Base-by-base conservation (phyloP, 805 yeast genomes). In the Maudiozyma saulgeensis region DNA sequence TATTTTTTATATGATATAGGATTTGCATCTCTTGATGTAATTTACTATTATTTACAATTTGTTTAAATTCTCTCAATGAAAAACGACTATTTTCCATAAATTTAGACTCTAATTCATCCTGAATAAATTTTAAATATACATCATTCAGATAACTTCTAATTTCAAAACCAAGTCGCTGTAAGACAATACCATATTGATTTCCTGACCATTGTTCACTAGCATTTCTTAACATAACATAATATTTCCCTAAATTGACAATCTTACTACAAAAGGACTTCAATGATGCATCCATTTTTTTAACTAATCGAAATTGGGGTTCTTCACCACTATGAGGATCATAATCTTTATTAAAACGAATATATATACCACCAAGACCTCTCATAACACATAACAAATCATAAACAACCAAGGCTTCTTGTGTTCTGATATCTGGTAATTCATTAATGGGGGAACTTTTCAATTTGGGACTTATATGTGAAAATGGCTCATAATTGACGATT, bases 321-420 rank as follows among this genome's bases (percentile, higher is more conserved):
- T 66, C 69, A 9, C 63, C 68, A 15, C 48, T 46, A 58, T 46
- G 50, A 0, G 81, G 80, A 56, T 80, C 78, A 59, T 78, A 87
- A 19, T 73, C 70, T 41, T 79, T 84, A 32, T 82, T 75, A 60
- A 76, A 87, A 42, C 89, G 70, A 35, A 91, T 78, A 59, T 84
- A 87, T 19, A 73, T 72, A 0, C 97, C 97, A 63, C 89, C 96
- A 26, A 75, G 66, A 0, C 95, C 95, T 32, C 81, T 56, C 13
- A 93, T 62, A 1, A 86, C 82, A 56, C 75, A 76, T 19, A 88
- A 58, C 9, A 89, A 61, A 62, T 91, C 99, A 50, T 78, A 73
- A 15, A 84, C 71, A 1, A 93, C 74, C 25, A 82, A 72, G 0
- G 86, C 82, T 61, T 89, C 96, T 61, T 88, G 96, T 3, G 75